phyloP scores from a whole-genome alignment of 345 rosid species.

The Barbarea vulgaris region DNA sequence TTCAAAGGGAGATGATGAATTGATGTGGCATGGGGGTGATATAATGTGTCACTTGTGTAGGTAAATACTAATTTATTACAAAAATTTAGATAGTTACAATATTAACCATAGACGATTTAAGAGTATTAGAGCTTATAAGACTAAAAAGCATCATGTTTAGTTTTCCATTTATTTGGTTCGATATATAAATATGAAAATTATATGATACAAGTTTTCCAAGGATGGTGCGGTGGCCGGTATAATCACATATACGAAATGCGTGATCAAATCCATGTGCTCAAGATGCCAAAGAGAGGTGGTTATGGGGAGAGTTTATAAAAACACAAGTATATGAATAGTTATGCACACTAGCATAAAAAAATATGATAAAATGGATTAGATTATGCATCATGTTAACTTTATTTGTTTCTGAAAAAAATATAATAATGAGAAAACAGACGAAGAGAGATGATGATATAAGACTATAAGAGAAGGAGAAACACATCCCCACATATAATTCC shows the following conservation, averaged over 20 bases:
- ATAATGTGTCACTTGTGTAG: neutral
- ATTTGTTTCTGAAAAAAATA: neutral
- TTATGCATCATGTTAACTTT: neutral
- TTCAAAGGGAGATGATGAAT: neutral
- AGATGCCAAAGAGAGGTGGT: neutral
- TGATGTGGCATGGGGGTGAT: neutral
- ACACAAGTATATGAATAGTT: neutral
- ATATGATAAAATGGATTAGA: neutral
- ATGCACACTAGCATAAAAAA: neutral
- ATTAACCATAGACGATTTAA: no score
- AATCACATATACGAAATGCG: no score
- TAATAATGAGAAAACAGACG: neutral
- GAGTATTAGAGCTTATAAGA: neutral
- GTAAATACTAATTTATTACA: neutral
- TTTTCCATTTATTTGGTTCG: no score
- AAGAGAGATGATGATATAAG: neutral
- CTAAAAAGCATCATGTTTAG: no score
- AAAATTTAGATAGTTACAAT: neutral
- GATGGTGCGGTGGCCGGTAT: no score
- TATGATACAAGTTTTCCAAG: no score
- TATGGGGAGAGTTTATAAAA: neutral
- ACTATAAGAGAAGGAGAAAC: neutral
- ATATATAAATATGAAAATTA: no score
- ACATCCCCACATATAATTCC: slow-evolving; percentile 9
- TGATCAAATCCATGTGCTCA: no score